phyloP scores from a whole-genome alignment of 1,284 basidiomycete genomes.

The Polyporus tsugae region DNA sequence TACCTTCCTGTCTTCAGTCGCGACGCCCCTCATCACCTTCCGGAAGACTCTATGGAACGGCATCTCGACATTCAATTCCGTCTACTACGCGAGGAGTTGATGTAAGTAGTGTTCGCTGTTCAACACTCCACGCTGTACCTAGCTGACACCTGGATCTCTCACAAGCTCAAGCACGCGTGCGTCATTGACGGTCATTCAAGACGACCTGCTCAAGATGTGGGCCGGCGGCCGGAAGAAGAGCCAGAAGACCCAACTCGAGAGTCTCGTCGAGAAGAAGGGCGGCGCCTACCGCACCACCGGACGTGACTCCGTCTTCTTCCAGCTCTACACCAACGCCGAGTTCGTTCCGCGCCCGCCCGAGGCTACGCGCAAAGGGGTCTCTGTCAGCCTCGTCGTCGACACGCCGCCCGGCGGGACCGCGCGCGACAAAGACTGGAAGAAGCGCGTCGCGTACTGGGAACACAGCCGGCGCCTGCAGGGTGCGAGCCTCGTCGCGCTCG shows the following conservation, averaged over 20 bases:
- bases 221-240: slow-evolving; percentile 1
- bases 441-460: slow-evolving; percentile 42
- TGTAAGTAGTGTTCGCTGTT: slow-evolving; percentile 33
- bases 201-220: slow-evolving; percentile 42
- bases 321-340: slow-evolving; percentile 41
- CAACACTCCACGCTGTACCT: not conserved
- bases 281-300: slow-evolving; percentile 43
- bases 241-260: slow-evolving; percentile 36
- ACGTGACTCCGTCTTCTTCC: slow-evolving; percentile 41
- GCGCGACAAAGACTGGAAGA: slow-evolving; percentile 34
- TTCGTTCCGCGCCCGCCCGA: slow-evolving; percentile 33
- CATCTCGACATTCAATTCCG: slow-evolving; percentile 53
- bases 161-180: slow-evolving; percentile 58
- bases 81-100: slow-evolving; percentile 50
- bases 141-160: not conserved
- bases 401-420: slow-evolving; percentile 38
- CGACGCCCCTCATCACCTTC: slow-evolving; percentile 47
- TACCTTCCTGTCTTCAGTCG: slow-evolving; percentile 52
- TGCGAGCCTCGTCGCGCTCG: slow-evolving; percentile 40
- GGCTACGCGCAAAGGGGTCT: slow-evolving; percentile 37
- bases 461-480: slow-evolving; percentile 39
- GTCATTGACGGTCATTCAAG: slow-evolving; percentile 48
- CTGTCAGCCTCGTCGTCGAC: slow-evolving; percentile 38
- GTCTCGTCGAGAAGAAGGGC: slow-evolving; percentile 38
- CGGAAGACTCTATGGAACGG: slow-evolving; percentile 42